Percentiles rank a stretch among this genome's conserved stretches.
These are phyloP conservation scores for Ceratobasidium sp. DNA, from an alignment of 1,284 basidiomycete species.

Conservation along the genomic window DNA sequence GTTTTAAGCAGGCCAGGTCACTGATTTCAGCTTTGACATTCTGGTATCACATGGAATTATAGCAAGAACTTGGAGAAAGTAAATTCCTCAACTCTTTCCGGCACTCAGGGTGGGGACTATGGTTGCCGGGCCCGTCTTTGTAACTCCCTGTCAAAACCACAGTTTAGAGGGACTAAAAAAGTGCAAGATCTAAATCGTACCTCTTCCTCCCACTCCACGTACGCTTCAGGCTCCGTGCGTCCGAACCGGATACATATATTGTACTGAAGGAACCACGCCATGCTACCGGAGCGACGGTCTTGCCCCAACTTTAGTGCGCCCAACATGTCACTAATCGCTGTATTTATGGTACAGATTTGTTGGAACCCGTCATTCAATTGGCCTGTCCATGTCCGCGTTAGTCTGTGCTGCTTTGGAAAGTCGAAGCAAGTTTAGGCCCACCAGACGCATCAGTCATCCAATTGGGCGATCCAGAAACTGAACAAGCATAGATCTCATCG, in stretches of 20 bases:
- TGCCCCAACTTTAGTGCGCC: conserved; percentile 1
- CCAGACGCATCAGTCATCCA: too few relatives aligned
- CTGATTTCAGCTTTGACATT: too few relatives aligned
- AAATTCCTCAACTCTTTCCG: too few relatives aligned
- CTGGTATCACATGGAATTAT: too few relatives aligned
- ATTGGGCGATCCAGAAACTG: too few relatives aligned
- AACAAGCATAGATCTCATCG: too few relatives aligned
- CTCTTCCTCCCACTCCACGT: neutral
- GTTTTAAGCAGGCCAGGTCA: too few relatives aligned
- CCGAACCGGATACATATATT: neutral
- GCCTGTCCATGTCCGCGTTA: neutral
- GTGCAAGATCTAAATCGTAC: neutral
- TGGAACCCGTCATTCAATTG: conserved; percentile 6
- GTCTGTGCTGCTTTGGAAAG: neutral
- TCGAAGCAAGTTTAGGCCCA: too few relatives aligned
- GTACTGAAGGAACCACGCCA: neutral
- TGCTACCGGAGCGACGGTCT: neutral
- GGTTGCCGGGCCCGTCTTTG: too few relatives aligned
- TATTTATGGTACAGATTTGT: conserved; percentile 12
- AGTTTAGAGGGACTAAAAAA: neutral
- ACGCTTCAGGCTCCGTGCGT: neutral
- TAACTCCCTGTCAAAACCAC: too few relatives aligned
- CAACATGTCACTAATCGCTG: neutral
- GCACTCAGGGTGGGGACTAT: too few relatives aligned
- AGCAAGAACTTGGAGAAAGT: too few relatives aligned